These are phyloP conservation scores for Mycocentrospora acerina DNA, from an alignment of 2,329 filamentous ascomycete species.

Conservation along the genomic window DNA sequence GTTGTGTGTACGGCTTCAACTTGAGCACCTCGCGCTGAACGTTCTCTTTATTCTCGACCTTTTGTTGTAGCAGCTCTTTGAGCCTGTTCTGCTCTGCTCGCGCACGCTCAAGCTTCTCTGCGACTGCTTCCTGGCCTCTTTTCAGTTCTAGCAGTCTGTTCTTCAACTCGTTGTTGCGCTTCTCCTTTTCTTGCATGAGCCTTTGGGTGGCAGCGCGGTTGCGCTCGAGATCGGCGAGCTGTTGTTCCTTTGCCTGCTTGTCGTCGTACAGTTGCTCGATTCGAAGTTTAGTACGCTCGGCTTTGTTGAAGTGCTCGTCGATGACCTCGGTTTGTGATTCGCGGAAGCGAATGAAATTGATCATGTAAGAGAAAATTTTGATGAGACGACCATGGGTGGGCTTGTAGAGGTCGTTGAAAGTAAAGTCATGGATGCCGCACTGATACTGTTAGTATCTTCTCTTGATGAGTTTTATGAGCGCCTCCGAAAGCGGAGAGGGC, in stretches of 20 bases:
- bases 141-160: constrained; percentile 77
- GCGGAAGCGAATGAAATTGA: constrained; percentile 97
- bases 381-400: constrained; percentile 87
- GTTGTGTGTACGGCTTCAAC: constrained; percentile 85
- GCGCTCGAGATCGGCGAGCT: constrained; percentile 76
- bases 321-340: constrained; percentile 88
- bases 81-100: constrained; percentile 78
- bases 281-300: constrained; percentile 79
- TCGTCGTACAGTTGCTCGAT: constrained; percentile 84
- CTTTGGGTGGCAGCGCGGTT: constrained; percentile 79
- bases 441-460: constrained; percentile 40
- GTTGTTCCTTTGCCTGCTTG: constrained; percentile 83
- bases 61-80: constrained; percentile 70
- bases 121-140: constrained; percentile 78
- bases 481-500: background rate
- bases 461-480: background rate
- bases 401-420: constrained; percentile 86
- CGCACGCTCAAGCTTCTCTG: constrained; percentile 77
- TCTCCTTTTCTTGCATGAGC: constrained; percentile 80
- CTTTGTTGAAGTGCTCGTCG: constrained; percentile 90
- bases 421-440: constrained; percentile 92
- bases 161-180: constrained; percentile 85
- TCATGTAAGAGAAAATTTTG: constrained; percentile 96
- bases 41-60: constrained; percentile 67
- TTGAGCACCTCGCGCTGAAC: constrained; percentile 85